phyloP scores from a whole-genome alignment of 371 early-diverging fungal genomes.

The Catenaria anguillulae region DNA sequence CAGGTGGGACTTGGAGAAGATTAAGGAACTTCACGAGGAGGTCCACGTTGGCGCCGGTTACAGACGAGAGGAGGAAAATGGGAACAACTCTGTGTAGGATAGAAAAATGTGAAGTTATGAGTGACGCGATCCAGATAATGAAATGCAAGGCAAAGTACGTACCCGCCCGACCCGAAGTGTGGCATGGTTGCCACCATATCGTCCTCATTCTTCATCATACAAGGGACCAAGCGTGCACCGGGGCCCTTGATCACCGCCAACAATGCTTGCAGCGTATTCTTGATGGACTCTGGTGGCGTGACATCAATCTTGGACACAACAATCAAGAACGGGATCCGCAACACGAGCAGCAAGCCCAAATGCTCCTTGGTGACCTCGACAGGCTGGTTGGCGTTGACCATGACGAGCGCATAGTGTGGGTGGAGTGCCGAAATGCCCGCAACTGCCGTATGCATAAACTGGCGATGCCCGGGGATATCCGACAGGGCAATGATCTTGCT shows the following conservation, averaged over 20 bases:
- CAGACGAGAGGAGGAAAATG: slow-evolving; percentile 28
- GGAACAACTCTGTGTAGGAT: slow-evolving; percentile 26
- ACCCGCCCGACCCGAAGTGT: slow-evolving; percentile 11
- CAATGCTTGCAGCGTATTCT: slow-evolving; percentile 24
- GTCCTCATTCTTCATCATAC: slow-evolving; percentile 25
- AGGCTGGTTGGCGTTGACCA: slow-evolving; percentile 22
- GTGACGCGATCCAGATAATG: too few relatives aligned
- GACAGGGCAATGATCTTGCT: slow-evolving; percentile 30
- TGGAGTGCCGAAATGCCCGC: slow-evolving; percentile 23
- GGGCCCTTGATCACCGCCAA: slow-evolving; percentile 24
- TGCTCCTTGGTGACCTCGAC: slow-evolving; percentile 27
- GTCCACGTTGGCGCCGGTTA: slow-evolving; percentile 33
- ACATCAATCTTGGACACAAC: slow-evolving; percentile 37
- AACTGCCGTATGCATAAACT: slow-evolving; percentile 33
- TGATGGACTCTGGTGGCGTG: slow-evolving; percentile 20
- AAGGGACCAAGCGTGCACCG: slow-evolving; percentile 21
- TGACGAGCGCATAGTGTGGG: slow-evolving; percentile 30
- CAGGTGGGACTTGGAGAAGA: slow-evolving; percentile 19
- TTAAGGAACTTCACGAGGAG: slow-evolving; percentile 26
- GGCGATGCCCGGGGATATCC: slow-evolving; percentile 33
- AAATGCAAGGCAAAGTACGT: too few relatives aligned
- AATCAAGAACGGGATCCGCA: slow-evolving; percentile 33
- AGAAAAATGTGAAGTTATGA: too few relatives aligned
- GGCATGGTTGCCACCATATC: slow-evolving; percentile 18
- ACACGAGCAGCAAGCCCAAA: slow-evolving; percentile 23